Conservation (phyloP, 257 asterid species). For the Nicotiana tomentosiformis region DNA sequence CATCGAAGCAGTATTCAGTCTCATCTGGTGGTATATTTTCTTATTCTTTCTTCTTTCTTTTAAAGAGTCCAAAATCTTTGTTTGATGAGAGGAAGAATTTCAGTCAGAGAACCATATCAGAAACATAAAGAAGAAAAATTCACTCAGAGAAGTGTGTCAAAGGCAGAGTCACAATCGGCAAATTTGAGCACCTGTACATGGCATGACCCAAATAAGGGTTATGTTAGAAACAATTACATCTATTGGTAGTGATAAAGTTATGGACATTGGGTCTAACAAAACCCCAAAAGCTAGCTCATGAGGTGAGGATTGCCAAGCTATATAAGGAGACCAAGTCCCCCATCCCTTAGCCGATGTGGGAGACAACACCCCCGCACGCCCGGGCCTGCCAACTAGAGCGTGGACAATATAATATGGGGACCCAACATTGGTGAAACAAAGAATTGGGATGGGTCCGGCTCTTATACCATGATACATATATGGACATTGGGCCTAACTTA, state of each 20-base stretch:
- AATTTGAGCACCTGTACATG: neutral
- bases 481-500: too few species aligned
- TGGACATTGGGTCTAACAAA: too few species aligned
- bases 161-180: neutral
- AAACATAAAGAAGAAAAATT: neutral
- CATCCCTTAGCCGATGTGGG: too few species aligned
- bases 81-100: neutral
- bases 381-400: too few species aligned
- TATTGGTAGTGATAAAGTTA: neutral
- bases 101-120: neutral
- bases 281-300: too few species aligned
- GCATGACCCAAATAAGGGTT: neutral
- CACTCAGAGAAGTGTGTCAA: neutral
- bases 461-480: too few species aligned
- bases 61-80: neutral
- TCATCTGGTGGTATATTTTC: constrained; percentile 27
- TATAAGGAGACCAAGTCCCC: too few species aligned
- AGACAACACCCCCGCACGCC: too few species aligned
- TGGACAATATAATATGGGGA: too few species aligned
- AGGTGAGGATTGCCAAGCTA: too few species aligned
- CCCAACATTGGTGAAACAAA: too few species aligned
- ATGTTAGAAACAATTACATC: neutral
- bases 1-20: constrained; percentile 25
- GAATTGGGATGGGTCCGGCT: too few species aligned
- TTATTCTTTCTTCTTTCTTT: neutral